Evolutionary conservation across 108 stramenopile genomes (phyloP).

Genomic region (Fragilaria radians): DNA sequence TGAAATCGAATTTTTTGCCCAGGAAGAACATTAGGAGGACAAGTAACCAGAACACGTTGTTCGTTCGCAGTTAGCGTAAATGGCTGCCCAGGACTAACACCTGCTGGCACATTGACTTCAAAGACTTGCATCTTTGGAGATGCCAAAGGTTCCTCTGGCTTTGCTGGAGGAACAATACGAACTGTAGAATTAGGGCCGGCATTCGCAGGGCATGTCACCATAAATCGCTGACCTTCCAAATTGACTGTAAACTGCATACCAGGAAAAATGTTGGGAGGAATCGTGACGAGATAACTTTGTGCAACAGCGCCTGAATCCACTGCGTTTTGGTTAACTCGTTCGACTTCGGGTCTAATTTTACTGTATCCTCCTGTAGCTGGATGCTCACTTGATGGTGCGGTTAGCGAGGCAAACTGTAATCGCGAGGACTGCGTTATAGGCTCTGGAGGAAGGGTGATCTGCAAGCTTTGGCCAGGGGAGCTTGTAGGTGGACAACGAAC

Average conservation of each 20-base stretch:
- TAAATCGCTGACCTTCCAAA: constrained; percentile 74
- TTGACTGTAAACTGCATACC: constrained; percentile 82
- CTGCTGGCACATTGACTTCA: constrained; percentile 83
- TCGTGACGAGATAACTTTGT: constrained; percentile 76
- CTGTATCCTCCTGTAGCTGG: constrained; percentile 50
- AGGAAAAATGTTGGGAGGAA: constrained; percentile 65
- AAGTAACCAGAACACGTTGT: constrained; percentile 87
- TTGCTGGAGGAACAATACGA: constrained; percentile 67
- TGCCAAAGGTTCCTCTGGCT: constrained; percentile 26
- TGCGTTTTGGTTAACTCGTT: constrained; percentile 31
- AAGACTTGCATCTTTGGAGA: constrained; percentile 77
- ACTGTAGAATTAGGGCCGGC: constrained; percentile 78
- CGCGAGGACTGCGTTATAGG: constrained; percentile 36
- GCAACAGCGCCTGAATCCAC: constrained; percentile 29
- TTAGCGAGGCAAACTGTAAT: constrained; percentile 55
- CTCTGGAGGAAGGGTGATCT: constrained; percentile 79
- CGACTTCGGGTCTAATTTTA: constrained; percentile 51
- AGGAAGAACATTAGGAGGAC: constrained; percentile 78
- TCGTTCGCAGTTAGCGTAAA: constrained; percentile 86
- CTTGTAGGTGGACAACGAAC: constrained; percentile 71
- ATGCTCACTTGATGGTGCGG: constrained; percentile 28
- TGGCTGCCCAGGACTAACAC: constrained; percentile 75
- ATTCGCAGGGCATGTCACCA: constrained; percentile 71
- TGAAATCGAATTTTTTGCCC: constrained; percentile 88
- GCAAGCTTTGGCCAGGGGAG: constrained; percentile 68